Evolutionary conservation across 2,329 filamentous ascomycete species (phyloP), one percentile per base, ranked within the genome.

Genomic region (Magnaporthiopsis rhizophila): DNA sequence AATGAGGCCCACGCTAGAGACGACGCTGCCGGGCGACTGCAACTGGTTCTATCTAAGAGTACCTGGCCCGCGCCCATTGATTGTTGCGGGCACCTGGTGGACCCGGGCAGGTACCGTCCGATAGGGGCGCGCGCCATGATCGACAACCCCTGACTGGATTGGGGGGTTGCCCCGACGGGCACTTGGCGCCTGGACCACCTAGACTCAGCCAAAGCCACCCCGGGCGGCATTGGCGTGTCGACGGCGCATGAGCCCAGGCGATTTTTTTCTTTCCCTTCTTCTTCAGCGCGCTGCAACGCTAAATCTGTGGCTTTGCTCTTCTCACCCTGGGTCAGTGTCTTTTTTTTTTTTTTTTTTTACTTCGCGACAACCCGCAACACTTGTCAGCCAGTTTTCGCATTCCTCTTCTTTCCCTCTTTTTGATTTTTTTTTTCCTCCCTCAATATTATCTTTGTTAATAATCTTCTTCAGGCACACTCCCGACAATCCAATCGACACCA

Each of bases 121-220:
- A 21, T 45, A 53, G 45, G 45, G 45, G 45, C 18, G 5, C 5
- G 34, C 34, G n/a, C n/a, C 45, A 53, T 53, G 45, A 53, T 53
- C 45, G 45, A 53, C 45, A 5, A 3, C 45, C 45, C 18, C 18
- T n/a, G 18, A n/a, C 6, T 13, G 21, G 6, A 13, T 13, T 13
- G 21, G 18, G 38, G 38, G 18, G 38, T 15, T 3, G 3, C 18
- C 45, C 45, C 18, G 45, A n/a, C 45, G 21, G 45, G 45, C 45
- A 53, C 3, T 21, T n/a, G 21, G 45, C 21, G 45, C 45, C 45
- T 9, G 45, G 45, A n/a, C 45, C 5, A 13, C 45, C 18, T 21
- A 53, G 45, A 24, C 57, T 58, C 57, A 30, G 57, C 57, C 57
- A 58, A 24, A 58, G 28, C 57, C 57, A 58, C 57, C 24, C 56